These are phyloP conservation scores for Kondoa malvinella DNA, from an alignment of 768 basidiomycete genomes.

Conservation along the genomic window DNA sequence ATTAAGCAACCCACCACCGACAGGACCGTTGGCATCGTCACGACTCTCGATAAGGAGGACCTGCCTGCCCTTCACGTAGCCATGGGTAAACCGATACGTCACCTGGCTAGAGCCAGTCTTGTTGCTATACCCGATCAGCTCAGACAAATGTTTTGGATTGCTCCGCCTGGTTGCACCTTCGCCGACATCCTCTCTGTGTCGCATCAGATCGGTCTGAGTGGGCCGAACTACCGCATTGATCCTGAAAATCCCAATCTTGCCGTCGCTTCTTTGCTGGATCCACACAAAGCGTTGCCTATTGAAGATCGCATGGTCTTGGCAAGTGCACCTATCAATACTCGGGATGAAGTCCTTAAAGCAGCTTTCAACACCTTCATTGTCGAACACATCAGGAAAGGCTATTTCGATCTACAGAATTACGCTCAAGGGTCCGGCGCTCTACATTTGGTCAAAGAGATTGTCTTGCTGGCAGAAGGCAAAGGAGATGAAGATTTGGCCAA, in stretches of 20 bases:
- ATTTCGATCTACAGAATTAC: constrained; percentile 36
- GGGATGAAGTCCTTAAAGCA: constrained; percentile 27
- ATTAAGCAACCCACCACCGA: constrained; percentile 15
- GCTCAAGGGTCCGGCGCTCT: constrained; percentile 35
- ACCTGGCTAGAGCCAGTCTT: constrained; percentile 19
- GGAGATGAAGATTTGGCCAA: not conserved
- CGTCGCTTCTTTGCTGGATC: constrained; percentile 30
- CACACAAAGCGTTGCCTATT: constrained; percentile 28
- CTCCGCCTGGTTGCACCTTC: constrained; percentile 21
- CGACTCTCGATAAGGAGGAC: constrained; percentile 50
- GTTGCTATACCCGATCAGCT: not conserved
- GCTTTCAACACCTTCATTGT: constrained; percentile 34
- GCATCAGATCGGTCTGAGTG: constrained; percentile 30
- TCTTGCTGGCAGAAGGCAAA: constrained; percentile 29
- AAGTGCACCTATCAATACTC: constrained; percentile 30
- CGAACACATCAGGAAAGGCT: constrained; percentile 35
- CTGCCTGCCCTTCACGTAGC: constrained; percentile 45
- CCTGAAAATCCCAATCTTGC: constrained; percentile 21
- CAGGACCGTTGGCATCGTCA: constrained; percentile 44
- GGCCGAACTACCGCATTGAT: constrained; percentile 27
- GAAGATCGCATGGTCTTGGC: constrained; percentile 30
- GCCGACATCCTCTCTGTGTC: constrained; percentile 32
- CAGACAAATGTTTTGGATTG: not conserved
- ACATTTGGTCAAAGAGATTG: constrained; percentile 33
- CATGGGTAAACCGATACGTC: constrained; percentile 38